phyloP scores from a whole-genome alignment of 768 basidiomycete species.

The Suillus paluster region DNA sequence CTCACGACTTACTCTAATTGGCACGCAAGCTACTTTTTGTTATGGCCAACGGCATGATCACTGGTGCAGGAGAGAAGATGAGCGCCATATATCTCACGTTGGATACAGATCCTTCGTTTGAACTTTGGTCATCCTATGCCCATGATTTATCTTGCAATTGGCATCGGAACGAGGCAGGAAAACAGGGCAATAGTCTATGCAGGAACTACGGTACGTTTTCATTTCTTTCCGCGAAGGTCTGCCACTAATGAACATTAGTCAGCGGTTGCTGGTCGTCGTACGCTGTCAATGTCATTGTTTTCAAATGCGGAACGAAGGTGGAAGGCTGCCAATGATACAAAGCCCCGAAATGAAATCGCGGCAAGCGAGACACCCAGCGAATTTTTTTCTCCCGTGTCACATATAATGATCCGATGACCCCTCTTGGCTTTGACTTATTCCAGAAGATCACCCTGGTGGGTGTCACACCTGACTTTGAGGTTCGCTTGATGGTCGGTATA shows the following conservation, averaged over 20 bases:
- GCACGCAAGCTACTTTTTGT: slow-evolving; percentile 90
- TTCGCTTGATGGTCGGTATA: slow-evolving; percentile 87
- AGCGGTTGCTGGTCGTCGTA: slow-evolving; percentile 87
- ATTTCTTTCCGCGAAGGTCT: neutral
- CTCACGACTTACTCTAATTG: slow-evolving; percentile 93
- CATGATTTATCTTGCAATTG: slow-evolving; percentile 93
- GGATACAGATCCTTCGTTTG: slow-evolving; percentile 94
- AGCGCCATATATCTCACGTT: slow-evolving; percentile 99
- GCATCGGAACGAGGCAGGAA: slow-evolving; percentile 84
- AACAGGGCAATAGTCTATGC: slow-evolving; percentile 99
- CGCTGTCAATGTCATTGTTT: slow-evolving; percentile 92
- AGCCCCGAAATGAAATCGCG: slow-evolving; percentile 97
- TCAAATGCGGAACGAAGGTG: slow-evolving; percentile 92
- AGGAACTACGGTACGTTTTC: slow-evolving; percentile 88
- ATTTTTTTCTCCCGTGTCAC: slow-evolving; percentile 99
- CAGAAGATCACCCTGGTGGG: slow-evolving; percentile 96
- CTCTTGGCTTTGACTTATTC: slow-evolving; percentile 97
- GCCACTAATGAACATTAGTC: slow-evolving; percentile 11
- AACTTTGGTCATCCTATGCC: slow-evolving; percentile 93
- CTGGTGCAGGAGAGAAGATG: slow-evolving; percentile 92
- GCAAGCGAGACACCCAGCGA: slow-evolving; percentile 97
- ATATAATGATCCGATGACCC: slow-evolving; percentile 98
- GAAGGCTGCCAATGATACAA: slow-evolving; percentile 85
- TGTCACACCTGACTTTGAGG: slow-evolving; percentile 98
- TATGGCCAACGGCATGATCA: slow-evolving; percentile 98